Base-by-base conservation (phyloP, 306 rosid genomes). In the Herpetospermum pedunculosum region DNA sequence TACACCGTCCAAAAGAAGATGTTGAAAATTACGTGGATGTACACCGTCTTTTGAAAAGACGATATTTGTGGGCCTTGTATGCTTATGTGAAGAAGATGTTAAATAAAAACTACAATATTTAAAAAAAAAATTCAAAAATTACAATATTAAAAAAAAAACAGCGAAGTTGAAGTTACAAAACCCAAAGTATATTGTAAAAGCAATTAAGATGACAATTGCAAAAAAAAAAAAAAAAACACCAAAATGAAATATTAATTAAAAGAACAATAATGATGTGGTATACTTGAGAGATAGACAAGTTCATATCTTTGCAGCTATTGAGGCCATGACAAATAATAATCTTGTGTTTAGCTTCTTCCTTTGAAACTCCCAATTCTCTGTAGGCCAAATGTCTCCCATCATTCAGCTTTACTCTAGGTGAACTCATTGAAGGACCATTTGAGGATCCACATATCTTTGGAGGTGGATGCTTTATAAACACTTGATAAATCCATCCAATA, bases 311-410 rank as follows among this genome's bases (percentile, higher is more conserved):
- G 79, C 92, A 82, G 81, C 57, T 38, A 49, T 8, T 23, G 76
- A 37, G 84, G 67, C 97, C 97, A 77, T 92, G 98, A 64, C 77
- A 21, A 50, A 84, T 50, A 57, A 90, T 85, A 77, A 88, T 88
- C 81, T 88, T 92, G 86, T 84, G 67, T 72, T 55, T 81, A 8
- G 97, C 96, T 53, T 81, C 81, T 37, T 88, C 87, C 79, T 84
- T 92, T 1, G 85, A 79, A 80, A 87, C 87, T 62, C 98, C 98
- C 4, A 53, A 64, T 72, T 93, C 96, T 34, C 83, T 29, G 80
- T 93, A 90, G 60, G 98, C 93, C 84, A 93, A 86, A 79, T 87
- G 81, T 73, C 97, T 86, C 3, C 96, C 96, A 80, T 88, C 96
- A 38, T 79, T 69, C 80, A 90, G 92, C 49, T 82, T 87, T 47